Base-by-base conservation (phyloP, 2,329 filamentous ascomycete genomes). In the Dactylonectria estremocensis region DNA sequence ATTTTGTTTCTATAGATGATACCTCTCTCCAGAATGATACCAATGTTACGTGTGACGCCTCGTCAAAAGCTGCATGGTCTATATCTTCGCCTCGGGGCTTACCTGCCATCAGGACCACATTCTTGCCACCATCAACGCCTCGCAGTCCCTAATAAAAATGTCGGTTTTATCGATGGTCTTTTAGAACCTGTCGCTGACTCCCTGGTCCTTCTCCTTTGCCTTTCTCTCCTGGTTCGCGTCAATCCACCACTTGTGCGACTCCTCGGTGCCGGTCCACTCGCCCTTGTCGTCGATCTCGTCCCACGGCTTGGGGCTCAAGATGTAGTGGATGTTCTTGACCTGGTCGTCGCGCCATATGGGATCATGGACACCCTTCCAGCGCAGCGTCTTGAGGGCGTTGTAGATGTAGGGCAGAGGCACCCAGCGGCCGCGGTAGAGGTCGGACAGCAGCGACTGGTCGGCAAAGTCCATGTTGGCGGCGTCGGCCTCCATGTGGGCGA, bases 241-340 rank as follows among this genome's bases (percentile, higher is more conserved):
- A 16, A 83, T 80, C 89, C 88, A 91, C 89, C 89, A 91, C 55
- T 77, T 77, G 69, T 90, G 86, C 11, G 83, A 84, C 76, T 84
- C 84, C 1, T 86, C 84, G 3, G 77, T 79, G 40, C 85, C 84
- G 0, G 76, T 81, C 77, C 81, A 84, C 43, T 82, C 78, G 2
- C 86, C 86, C 14, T 80, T 72, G 2, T 73, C 80, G 49, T 85
- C 80, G 33, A 85, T 69, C 78, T 88, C 84, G 49, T 89, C 83
- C 89, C 89, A 91, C 2, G 89, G 89, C 79, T 91, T 91, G 0
- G 89, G 88, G 43, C 82, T 85, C 22, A 91, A 76, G 52, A 91
- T 90, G 68, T 89, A 90, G 74, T 91, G 89, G 6, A 91, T 77
- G 71, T 89, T 90, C 81, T 89, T 90, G 56, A 91, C 87, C 46